Percentiles rank a stretch among this genome's conserved stretches.
These are phyloP conservation scores for Cladorrhinum sp. DNA, from an alignment of 2,329 filamentous ascomycete genomes.

Conservation along the genomic window DNA sequence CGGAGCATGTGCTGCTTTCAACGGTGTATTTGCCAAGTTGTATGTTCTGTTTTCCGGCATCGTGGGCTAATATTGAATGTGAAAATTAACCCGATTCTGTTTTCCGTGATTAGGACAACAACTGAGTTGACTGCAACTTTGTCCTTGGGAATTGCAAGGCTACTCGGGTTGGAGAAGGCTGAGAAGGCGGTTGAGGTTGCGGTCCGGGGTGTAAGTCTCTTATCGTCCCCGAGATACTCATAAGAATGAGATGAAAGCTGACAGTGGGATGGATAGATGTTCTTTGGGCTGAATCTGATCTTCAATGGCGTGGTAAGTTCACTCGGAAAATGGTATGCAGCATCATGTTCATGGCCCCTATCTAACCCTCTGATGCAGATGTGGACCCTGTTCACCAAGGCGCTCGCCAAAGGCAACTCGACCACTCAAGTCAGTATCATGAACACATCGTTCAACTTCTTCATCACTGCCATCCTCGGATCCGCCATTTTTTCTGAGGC, in stretches of 20 bases:
- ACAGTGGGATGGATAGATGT: constrained; percentile 47
- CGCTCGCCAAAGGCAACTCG: constrained; percentile 68
- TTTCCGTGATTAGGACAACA: constrained; percentile 45
- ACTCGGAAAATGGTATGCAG: not conserved
- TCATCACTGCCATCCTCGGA: constrained; percentile 72
- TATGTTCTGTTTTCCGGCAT: constrained; percentile 37
- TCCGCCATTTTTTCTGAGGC: constrained; percentile 67
- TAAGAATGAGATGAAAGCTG: constrained; percentile 1
- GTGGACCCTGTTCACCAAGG: constrained; percentile 80
- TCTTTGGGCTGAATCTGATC: constrained; percentile 70
- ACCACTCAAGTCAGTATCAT: constrained; percentile 79
- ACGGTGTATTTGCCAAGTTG: constrained; percentile 82
- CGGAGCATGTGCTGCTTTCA: constrained; percentile 75
- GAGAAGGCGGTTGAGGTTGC: constrained; percentile 46
- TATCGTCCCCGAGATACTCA: not conserved
- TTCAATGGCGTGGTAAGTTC: constrained; percentile 67
- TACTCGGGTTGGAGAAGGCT: constrained; percentile 42
- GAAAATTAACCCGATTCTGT: constrained; percentile 19
- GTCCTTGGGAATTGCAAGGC: constrained; percentile 42
- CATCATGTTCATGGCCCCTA: not conserved
- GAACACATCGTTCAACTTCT: constrained; percentile 79
- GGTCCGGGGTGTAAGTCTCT: constrained; percentile 47
- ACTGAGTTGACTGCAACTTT: constrained; percentile 52
- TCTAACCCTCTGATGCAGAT: constrained; percentile 45
- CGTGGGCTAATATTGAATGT: not conserved